Evolutionary conservation across 2,329 filamentous ascomycete genomes (phyloP), one percentile per base, ranked within the genome.

Genomic region (Cyphellophora attinorum): DNA sequence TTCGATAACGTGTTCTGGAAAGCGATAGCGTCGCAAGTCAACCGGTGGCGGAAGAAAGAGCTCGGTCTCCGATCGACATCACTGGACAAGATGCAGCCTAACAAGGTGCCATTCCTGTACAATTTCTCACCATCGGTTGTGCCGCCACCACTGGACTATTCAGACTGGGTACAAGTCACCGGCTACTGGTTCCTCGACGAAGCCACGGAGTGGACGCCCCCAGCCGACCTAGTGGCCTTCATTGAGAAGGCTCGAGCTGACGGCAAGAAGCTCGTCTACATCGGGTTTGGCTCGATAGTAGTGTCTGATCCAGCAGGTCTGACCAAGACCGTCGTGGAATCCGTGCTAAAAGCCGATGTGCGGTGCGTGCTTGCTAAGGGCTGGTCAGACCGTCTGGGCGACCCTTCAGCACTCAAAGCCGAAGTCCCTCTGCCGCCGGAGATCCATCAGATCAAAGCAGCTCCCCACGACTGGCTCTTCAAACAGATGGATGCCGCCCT

Each of bases 141-240:
- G n/a, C 77, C 84, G 2, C 89, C 88, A 17, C 91, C 91, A 11
- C 68, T 95, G 2, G 91, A 98, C 61, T 98, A 88, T 61, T 89
- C 85, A 27, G 91, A 96, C 57, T 98, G 91, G 91, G 91, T 98
- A 55, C 77, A 85, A 28, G 85, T 96, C 5, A 96, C 91, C 0
- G 91, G 91, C 0, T 96, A 98, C 61, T 98, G 91, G 91, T 96
- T 98, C 59, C 63, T 98, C 31, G 81, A 94, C 47, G 89, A 95
- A 57, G 59, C 68, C 38, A 21, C 37, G 6, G 38, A 42, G 30
- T 96, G 79, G 69, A 68, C 71, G 29, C 86, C 91, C 2, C 82
- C 88, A 0, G 57, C 69, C 17, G 85, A 89, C 31, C 71, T 98
- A 5, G 63, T 68, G 3, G 73, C 74, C 3, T 98, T 98, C 51